Evolutionary conservation across 2,329 filamentous ascomycete genomes (phyloP).

Genomic region (Podosphaera xanthii): DNA sequence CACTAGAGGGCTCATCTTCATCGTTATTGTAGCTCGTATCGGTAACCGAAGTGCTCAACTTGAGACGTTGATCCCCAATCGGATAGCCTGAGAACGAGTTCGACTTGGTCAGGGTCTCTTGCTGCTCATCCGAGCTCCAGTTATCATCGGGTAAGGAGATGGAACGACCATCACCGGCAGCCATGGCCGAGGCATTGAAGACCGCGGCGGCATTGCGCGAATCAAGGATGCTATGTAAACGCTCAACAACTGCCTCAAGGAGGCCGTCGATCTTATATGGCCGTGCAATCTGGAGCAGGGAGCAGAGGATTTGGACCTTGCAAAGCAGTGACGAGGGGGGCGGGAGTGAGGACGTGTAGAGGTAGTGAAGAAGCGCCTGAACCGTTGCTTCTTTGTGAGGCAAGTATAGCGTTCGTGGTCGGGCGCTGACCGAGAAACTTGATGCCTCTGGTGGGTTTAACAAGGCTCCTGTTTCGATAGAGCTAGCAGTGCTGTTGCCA

Average conservation of each 20-base stretch:
- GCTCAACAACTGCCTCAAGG: constrained; percentile 76
- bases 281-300: constrained; percentile 73
- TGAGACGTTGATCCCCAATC: constrained; percentile 11
- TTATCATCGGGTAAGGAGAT: constrained; percentile 33
- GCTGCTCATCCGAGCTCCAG: constrained; percentile 25
- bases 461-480: constrained; percentile 5
- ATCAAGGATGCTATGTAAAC: constrained; percentile 72
- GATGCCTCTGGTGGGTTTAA: constrained; percentile 8
- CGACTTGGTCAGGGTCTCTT: constrained; percentile 7
- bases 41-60: constrained; percentile 27
- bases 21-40: constrained; percentile 14
- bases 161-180: constrained; percentile 72
- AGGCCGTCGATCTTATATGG: constrained; percentile 87
- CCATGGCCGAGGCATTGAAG: constrained; percentile 97
- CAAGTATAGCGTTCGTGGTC: constrained; percentile 73
- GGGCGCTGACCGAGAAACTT: constrained; percentile 20
- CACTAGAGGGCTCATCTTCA: constrained; percentile 16
- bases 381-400: constrained; percentile 81
- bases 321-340: constrained; percentile 54
- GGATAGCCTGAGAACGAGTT: too few species aligned
- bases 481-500: not conserved
- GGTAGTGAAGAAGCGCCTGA: constrained; percentile 71
- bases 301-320: constrained; percentile 88
- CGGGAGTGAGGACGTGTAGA: constrained; percentile 82
- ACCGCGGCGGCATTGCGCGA: constrained; percentile 87